phyloP scores from a whole-genome alignment of 2,329 filamentous ascomycete species.

The Hymenoscyphus albidus region DNA sequence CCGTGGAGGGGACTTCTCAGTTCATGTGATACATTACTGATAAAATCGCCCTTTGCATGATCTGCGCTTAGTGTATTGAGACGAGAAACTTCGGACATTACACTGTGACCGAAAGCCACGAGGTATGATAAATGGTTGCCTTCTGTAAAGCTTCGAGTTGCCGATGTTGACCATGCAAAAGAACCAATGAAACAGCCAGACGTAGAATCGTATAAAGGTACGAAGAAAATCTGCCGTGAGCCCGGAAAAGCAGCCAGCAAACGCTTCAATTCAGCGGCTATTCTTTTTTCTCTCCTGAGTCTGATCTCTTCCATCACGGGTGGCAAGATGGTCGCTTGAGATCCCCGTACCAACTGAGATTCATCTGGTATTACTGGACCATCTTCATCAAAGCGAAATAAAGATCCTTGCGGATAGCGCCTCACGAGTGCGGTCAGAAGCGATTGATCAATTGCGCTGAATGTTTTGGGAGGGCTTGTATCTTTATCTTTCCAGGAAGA shows the following conservation, averaged over 20 bases:
- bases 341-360: neutral
- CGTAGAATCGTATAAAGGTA: slow-evolving; percentile 45
- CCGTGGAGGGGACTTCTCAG: slow-evolving; percentile 53
- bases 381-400: slow-evolving; percentile 29
- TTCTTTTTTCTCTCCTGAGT: slow-evolving; percentile 13
- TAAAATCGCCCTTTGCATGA: slow-evolving; percentile 51
- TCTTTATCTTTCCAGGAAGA: slow-evolving; percentile 22
- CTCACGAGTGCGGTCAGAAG: slow-evolving; percentile 25
- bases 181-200: slow-evolving; percentile 44
- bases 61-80: slow-evolving; percentile 47
- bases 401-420: slow-evolving; percentile 29
- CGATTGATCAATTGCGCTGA: slow-evolving; percentile 23
- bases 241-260: slow-evolving; percentile 39
- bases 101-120: slow-evolving; percentile 43
- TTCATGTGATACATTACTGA: slow-evolving; percentile 55
- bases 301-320: slow-evolving; percentile 12
- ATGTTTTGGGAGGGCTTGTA: slow-evolving; percentile 9
- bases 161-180: slow-evolving; percentile 46
- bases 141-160: slow-evolving; percentile 35
- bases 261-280: slow-evolving; percentile 25
- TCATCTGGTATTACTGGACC: slow-evolving; percentile 16
- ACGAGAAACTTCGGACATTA: slow-evolving; percentile 50
- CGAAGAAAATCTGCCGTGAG: slow-evolving; percentile 43
- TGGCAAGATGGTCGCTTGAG: slow-evolving; percentile 5
- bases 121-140: slow-evolving; percentile 37